Base-by-base conservation (phyloP, 1,139 yeast genomes). In the Taiozyma sp. region DNA sequence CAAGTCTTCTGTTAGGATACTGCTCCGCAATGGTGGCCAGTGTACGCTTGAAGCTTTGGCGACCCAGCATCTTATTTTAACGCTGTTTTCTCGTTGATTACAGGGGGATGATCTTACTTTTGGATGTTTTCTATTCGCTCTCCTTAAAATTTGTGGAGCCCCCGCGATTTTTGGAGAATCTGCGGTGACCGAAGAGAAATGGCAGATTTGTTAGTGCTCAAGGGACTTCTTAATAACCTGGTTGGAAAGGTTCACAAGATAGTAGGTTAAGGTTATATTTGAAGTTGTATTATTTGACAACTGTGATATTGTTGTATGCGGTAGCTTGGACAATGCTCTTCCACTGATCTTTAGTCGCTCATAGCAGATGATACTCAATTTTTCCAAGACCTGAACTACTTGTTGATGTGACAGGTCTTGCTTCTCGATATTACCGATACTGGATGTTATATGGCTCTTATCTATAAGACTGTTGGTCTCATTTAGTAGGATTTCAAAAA, bases 1-100 rank as follows among this genome's bases (percentile, higher is more conserved):
- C 96, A 63, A 86, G 83, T 28, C 75, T 71, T 62, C 86, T 73
- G 63, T 83, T 79, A 34, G 85, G 84, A 56, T 69, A 74, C 52
- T 65, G 59, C 45, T 66, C 69, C 3, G 67, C 59, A 23, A 60
- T 68, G 3, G 72, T 66, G 27, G 72, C 72, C n/a, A 60, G 44
- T 1, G 56, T 45, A 41, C 57, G 52, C 42, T 47, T 53, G 29
- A 43, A 27, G n/a, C 48, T 27, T 12, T 40, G 45, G 8, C 54
- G 49, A 38, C 48, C 51, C 41, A 57, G 14, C 55, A 46, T 47
- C 48, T 19, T 19, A 23, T 19, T 19, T 38, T 38, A 19, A 23
- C 24, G 19, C 24, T 38, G 23, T 7, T 38, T 38, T 22, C n/a
- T 9, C n/a, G 23, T n/a, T 10, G 29, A 19, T 32, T 24, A 24